These are phyloP conservation scores for Saturnispora silvae DNA, from an alignment of 805 yeast species.

Conservation along the genomic window DNA sequence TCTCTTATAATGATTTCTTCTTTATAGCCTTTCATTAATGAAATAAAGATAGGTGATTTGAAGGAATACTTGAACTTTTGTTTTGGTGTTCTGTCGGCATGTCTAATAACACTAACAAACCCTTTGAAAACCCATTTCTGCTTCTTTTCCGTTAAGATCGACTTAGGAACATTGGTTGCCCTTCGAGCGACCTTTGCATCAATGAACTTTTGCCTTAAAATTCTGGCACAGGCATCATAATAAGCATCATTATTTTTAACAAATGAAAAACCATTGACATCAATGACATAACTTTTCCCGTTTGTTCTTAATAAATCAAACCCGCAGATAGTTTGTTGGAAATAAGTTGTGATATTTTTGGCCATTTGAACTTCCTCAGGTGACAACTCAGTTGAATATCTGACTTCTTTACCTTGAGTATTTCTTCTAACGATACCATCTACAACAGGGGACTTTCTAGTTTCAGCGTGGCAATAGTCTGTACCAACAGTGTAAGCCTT, in stretches of 20 bases:
- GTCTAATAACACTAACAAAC: constrained; percentile 81
- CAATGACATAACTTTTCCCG: constrained; percentile 86
- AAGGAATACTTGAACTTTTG: constrained; percentile 95
- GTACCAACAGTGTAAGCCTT: constrained; percentile 96
- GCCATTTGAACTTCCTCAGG: constrained; percentile 78
- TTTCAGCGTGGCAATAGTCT: constrained; percentile 90
- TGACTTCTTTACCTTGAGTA: constrained; percentile 93
- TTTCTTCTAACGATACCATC: constrained; percentile 97
- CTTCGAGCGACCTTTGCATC: constrained; percentile 45
- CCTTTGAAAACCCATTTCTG: constrained; percentile 98
- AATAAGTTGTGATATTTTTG: constrained; percentile 55
- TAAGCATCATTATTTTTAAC: constrained; percentile 85
- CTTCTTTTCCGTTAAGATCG: constrained; percentile 46
- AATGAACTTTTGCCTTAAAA: constrained; percentile 63
- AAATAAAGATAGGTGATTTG: constrained; percentile 75
- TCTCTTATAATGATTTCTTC: constrained; percentile 94
- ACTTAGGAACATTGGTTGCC: constrained; percentile 26
- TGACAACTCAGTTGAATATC: constrained; percentile 75
- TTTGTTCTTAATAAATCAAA: constrained; percentile 86
- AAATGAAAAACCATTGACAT: constrained; percentile 95
- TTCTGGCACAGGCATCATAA: constrained; percentile 73
- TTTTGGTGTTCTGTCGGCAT: constrained; percentile 97
- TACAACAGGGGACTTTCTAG: constrained; percentile 97
- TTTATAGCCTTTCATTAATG: constrained; percentile 83
- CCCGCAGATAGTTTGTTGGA: constrained; percentile 93